Evolutionary conservation across 2,329 filamentous ascomycete species (phyloP), one percentile per base, ranked within the genome.

Genomic region (Neonectria faginata): DNA sequence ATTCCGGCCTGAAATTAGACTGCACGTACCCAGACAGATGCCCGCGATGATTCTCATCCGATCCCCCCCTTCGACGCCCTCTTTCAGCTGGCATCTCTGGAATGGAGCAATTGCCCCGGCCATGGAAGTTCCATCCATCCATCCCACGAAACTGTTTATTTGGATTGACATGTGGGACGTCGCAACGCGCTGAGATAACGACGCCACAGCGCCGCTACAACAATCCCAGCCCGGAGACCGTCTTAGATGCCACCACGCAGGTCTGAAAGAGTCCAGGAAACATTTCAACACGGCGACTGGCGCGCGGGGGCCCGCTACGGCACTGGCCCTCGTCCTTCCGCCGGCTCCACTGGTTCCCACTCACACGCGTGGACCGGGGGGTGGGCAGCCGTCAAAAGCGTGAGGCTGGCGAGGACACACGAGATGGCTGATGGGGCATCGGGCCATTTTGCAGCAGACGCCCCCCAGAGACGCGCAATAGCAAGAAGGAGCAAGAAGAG

Each of bases 351-450:
- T 25, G 48, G 60, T 58, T 63, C 55, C 59, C 60, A 58, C 60
- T 48, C 54, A 42, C 54, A 62, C 55, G 41, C 60, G 50, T 44
- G 44, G 54, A 41, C 60, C 48, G 44, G 44, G 52, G 29, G 29
- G 25, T 25, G 52, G 54, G 25, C 6, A 25, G 25, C 25, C 20
- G 29, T 50, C 60, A 53, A 53, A 53, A 54, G 50, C 48, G 60
- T 58, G 60, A 63, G 60, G 60, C 55, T 63, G 55, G 60, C 22
- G 29, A 54, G 29, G 50, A 48, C 54, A 63, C 60, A 58, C 44
- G 60, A 63, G 60, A 63, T 55, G 60, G 60, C 41, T 41, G 60
- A 63, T 63, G 60, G 60, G 60, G 60, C 60, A 63, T 63, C 55
- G 60, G 60, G 20, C 55, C 60, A 63, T 61, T 51, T 54, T 20